Conservation (phyloP, 1,139 yeast species). For the Zhuliangozyma blackwelliae region DNA sequence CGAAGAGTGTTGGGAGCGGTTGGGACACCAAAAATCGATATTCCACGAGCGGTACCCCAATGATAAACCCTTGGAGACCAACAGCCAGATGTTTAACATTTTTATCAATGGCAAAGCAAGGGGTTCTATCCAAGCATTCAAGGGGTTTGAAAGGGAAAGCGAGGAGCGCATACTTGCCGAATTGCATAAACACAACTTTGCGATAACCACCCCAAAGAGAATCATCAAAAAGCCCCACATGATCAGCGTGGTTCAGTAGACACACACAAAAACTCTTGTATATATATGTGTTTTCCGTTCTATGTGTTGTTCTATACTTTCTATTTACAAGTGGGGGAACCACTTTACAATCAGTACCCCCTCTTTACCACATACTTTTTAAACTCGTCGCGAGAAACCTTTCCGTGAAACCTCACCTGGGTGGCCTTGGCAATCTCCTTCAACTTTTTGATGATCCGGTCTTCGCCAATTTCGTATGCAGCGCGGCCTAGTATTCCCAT, state of each 20-base stretch:
- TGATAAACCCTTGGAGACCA: conserved; percentile 31
- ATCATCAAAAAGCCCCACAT: conserved; percentile 24
- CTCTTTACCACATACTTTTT: conserved; percentile 28
- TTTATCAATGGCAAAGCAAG: conserved; percentile 70
- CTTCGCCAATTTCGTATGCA: conserved; percentile 50
- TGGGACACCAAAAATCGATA: conserved; percentile 47
- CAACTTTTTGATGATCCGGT: conserved; percentile 30
- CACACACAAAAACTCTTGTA: no score
- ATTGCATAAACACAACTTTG: conserved; percentile 9
- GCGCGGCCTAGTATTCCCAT: conserved; percentile 44
- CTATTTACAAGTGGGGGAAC: no score
- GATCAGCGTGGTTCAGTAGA: conserved; percentile 21
- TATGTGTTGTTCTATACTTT: no score
- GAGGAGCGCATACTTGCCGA: conserved; percentile 29
- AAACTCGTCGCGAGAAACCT: conserved; percentile 31
- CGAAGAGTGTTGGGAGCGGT: conserved; percentile 75
- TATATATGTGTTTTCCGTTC: no score
- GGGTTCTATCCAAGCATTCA: conserved; percentile 30
- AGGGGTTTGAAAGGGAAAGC: conserved; percentile 12
- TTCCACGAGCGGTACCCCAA: conserved; percentile 55
- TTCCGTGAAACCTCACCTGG: conserved; percentile 36
- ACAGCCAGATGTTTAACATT: conserved; percentile 41
- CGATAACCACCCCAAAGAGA: conserved; percentile 11
- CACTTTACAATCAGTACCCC: conserved; percentile 22
- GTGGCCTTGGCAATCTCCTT: conserved; percentile 33